phyloP scores from a whole-genome alignment of 331 rosid species.

The Acacia pycnantha region DNA sequence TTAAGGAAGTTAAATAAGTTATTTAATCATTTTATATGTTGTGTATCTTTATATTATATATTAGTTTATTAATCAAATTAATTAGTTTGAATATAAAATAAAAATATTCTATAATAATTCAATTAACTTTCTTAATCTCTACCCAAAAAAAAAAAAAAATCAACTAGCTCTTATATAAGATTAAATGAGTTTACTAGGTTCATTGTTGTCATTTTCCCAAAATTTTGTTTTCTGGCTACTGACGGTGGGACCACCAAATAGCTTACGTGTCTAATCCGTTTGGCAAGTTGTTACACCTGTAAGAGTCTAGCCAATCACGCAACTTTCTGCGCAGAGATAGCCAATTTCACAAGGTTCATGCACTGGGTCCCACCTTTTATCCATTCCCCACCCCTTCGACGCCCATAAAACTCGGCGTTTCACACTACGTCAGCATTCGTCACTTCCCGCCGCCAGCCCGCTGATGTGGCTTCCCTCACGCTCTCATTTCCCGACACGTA shows the following conservation, averaged over 20 bases:
- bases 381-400: slow-evolving; percentile 29
- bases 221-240: neutral
- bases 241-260: neutral
- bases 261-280: slow-evolving; percentile 43
- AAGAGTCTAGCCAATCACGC: slow-evolving; percentile 33
- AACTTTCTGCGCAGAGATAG: neutral
- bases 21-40: too few species aligned
- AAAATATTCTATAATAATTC: too few species aligned
- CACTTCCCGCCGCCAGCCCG: neutral
- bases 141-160: too few species aligned
- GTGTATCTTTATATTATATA: too few species aligned
- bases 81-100: too few species aligned
- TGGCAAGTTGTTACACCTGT: slow-evolving; percentile 32
- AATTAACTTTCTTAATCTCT: too few species aligned
- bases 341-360: slow-evolving; percentile 37
- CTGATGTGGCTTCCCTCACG: neutral
- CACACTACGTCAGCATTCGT: neutral
- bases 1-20: too few species aligned
- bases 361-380: slow-evolving; percentile 55
- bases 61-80: too few species aligned
- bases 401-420: slow-evolving; percentile 16
- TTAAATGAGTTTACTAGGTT: neutral
- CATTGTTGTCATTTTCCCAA: neutral
- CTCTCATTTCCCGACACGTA: neutral
- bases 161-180: too few species aligned